Base-by-base conservation (phyloP, 225 moss, liverwort and hornwort genomes). In the Straminergon stramineum region DNA sequence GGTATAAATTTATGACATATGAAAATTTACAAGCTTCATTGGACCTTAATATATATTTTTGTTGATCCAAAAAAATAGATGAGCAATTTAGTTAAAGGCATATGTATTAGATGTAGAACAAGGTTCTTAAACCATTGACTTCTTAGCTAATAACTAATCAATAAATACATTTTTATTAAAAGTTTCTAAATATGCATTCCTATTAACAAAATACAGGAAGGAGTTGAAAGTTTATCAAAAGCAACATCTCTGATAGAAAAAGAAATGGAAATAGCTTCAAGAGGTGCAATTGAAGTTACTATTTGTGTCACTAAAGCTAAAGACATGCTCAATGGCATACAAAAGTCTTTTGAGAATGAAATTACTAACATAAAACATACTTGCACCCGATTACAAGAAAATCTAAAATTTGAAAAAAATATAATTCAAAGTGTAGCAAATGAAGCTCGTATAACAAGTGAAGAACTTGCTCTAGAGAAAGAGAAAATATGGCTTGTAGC, bases 231-330 rank as follows among this genome's bases (percentile, higher is more conserved):
- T 69, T 88, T 96, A 45, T 91, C 91, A 75, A 92, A 91, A 90
- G 86, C 87, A 77, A 87, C 91, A 30, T 85, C 76, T 11, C 53
- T 93, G 41, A 91, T 94, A 67, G 93, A 92, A n/a, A 95, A 88
- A 67, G 87, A 95, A 66, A 90, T 70, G 48, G 80, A 96, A 71
- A 41, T 88, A 35, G 93, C 96, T 83, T 89, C 91, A 73, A 92
- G 41, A 83, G 96, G 93, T 88, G 85, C 96, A 89, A 87, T 11
- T 41, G 89, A 97, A 62, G 97, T 96, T 13, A 93, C 89, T 30
- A 81, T 88, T 27, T 95, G 87, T 87, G 95, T 96, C 21, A 86
- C 89, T 5, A 92, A 94, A 86, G 95, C 96, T 20, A 94, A 94
- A 60, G 92, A 93, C 34, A 93, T 95, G 27, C 91, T 98, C 2